Conservation (phyloP, 495 filamentous ascomycete species). For the Aspergillus avenaceus region DNA sequence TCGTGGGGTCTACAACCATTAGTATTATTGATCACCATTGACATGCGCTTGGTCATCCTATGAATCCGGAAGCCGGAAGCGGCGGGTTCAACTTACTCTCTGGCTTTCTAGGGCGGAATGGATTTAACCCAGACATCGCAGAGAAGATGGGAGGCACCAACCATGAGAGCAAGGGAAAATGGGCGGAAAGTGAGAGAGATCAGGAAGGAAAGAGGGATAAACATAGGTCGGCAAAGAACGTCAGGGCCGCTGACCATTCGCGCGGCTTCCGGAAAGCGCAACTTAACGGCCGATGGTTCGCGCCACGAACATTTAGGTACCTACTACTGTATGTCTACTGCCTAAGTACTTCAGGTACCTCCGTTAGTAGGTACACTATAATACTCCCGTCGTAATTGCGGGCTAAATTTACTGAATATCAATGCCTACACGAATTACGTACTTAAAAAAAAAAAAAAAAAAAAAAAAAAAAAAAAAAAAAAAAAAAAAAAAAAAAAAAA, state of each 20-base stretch:
- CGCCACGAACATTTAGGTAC: conserved; percentile 1
- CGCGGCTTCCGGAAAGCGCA: conserved; percentile 27
- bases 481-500: neutral
- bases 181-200: conserved; percentile 12
- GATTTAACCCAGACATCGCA: conserved; percentile 56
- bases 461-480: no score
- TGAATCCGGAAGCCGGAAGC: conserved; percentile 17
- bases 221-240: neutral
- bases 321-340: neutral
- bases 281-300: conserved; percentile 13
- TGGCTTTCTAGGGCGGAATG: conserved; percentile 47
- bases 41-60: conserved; percentile 1
- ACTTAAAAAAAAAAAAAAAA: no score
- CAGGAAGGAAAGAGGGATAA: conserved; percentile 16
- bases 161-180: conserved; percentile 20
- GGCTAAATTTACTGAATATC: neutral
- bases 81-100: conserved; percentile 30
- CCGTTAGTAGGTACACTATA: neutral
- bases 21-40: conserved; percentile 2
- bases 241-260: conserved; percentile 24
- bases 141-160: conserved; percentile 25
- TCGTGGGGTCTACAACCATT: conserved; percentile 15
- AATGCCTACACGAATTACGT: no score
- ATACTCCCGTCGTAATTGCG: neutral
- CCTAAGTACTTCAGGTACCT: neutral